Percentiles rank a stretch among this genome's conserved stretches.
Evolutionary conservation across 129 eudicot species (phyloP).

Genomic region (Erigeron canadensis): DNA sequence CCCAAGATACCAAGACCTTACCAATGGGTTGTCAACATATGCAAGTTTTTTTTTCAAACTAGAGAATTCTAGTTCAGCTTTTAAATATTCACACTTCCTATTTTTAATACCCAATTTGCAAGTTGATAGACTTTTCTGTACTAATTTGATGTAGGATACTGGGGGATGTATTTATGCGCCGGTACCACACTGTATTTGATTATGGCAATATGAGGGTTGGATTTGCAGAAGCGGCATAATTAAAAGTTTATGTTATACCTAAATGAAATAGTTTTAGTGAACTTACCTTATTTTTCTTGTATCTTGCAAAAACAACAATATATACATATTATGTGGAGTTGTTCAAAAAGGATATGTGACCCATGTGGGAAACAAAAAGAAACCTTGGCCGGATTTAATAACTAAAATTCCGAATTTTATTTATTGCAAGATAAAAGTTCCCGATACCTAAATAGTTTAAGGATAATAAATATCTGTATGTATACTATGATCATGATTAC

Average conservation of each 20-base stretch:
- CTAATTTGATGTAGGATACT: conserved; percentile 64
- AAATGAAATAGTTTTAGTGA: neutral
- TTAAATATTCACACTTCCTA: neutral
- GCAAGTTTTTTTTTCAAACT: too few relatives aligned
- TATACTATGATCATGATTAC: too few relatives aligned
- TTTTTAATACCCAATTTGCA: neutral
- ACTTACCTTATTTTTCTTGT: neutral
- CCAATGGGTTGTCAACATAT: too few relatives aligned
- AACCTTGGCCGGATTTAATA: too few relatives aligned
- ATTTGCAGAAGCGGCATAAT: conserved; percentile 77
- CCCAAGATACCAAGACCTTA: too few relatives aligned
- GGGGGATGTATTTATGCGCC: conserved; percentile 93
- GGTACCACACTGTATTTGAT: conserved; percentile 84
- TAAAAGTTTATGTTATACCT: neutral
- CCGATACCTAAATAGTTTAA: too few relatives aligned
- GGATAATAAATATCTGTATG: too few relatives aligned
- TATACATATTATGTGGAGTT: too few relatives aligned
- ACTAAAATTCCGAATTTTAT: too few relatives aligned
- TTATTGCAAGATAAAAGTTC: too few relatives aligned
- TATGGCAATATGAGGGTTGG: conserved; percentile 68
- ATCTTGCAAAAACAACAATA: neutral
- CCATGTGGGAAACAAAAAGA: too few relatives aligned
- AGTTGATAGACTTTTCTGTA: neutral
- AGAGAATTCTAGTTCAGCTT: neutral
- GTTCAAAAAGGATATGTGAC: too few relatives aligned